Evolutionary conservation across 2,329 filamentous ascomycete species (phyloP).

Genomic region (Lachnellula subtilissima): DNA sequence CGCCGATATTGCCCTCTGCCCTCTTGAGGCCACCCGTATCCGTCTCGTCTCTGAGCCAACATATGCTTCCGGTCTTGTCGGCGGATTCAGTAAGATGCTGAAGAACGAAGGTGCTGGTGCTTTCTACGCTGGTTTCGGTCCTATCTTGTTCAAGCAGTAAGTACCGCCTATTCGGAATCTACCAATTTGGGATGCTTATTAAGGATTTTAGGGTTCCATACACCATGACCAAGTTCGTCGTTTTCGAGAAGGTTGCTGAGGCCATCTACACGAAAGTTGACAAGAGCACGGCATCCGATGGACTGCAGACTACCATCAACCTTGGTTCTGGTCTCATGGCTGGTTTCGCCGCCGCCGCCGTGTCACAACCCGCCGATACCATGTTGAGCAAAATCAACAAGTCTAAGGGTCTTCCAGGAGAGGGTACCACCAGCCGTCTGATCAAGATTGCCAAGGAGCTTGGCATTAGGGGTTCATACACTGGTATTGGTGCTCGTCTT

Average conservation of each 20-base stretch:
- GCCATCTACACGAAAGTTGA: conserved; percentile 62
- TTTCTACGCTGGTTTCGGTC: conserved; percentile 89
- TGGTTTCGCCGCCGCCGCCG: conserved; percentile 79
- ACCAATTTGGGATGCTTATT: conserved; percentile 9
- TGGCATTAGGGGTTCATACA: conserved; percentile 71
- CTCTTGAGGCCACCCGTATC: conserved; percentile 88
- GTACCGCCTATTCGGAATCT: conserved; percentile 29
- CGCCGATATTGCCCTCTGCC: conserved; percentile 80
- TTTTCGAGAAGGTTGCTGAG: conserved; percentile 85
- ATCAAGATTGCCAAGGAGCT: conserved; percentile 88
- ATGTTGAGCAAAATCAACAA: conserved; percentile 98
- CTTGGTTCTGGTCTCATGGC: conserved; percentile 71
- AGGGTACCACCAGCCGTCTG: conserved; percentile 73
- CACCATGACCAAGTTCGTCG: conserved; percentile 94
- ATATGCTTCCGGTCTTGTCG: conserved; percentile 74
- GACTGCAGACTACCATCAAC: conserved; percentile 75
- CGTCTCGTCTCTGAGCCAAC: conserved; percentile 85
- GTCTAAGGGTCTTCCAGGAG: conserved; percentile 80
- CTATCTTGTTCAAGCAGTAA: conserved; percentile 77
- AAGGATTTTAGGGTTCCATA: conserved; percentile 65
- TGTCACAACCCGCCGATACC: conserved; percentile 88
- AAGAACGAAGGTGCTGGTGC: conserved; percentile 77
- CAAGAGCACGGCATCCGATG: conserved; percentile 64
- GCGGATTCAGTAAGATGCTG: conserved; percentile 77
- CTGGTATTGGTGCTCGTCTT: conserved; percentile 75